phyloP scores from a whole-genome alignment of 2,329 filamentous ascomycete species.

The Magnaporthiopsis rhizophila region DNA sequence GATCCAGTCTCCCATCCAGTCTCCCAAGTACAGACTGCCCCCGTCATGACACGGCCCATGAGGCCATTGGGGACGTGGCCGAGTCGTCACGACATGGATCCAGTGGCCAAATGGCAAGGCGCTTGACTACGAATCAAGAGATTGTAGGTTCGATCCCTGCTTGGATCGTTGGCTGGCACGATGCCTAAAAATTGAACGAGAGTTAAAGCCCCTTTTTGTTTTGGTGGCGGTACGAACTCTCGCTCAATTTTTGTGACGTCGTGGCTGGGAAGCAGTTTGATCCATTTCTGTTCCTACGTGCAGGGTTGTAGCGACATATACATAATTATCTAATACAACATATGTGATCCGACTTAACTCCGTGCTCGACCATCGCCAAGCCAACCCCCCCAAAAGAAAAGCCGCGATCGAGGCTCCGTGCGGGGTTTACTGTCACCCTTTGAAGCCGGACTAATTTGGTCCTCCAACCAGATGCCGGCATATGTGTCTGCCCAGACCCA shows the following conservation, averaged over 20 bases:
- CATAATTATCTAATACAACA: neutral
- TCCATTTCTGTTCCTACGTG: neutral
- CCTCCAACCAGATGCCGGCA: neutral
- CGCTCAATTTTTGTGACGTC: too few relatives aligned
- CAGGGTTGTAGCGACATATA: neutral
- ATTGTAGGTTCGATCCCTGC: constrained; percentile 29
- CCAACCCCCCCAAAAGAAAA: neutral
- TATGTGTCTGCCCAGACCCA: neutral
- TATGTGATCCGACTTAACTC: neutral
- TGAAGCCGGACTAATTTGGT: neutral
- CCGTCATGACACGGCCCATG: too few relatives aligned
- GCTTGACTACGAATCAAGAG: constrained; percentile 30
- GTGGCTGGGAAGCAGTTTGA: too few relatives aligned
- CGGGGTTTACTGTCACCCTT: neutral
- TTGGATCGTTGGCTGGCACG: neutral
- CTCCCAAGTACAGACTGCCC: too few relatives aligned
- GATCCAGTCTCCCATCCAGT: neutral
- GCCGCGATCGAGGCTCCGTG: neutral
- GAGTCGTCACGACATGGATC: constrained; percentile 5
- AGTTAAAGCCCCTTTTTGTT: neutral
- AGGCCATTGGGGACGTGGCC: too few relatives aligned
- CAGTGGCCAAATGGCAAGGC: constrained; percentile 25
- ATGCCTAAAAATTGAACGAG: too few relatives aligned
- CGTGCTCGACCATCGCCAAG: neutral
- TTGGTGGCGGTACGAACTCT: neutral